Evolutionary conservation across 2,329 filamentous ascomycete genomes (phyloP), one percentile per base, ranked within the genome.

Genomic region (Neofusicoccum sp.): DNA sequence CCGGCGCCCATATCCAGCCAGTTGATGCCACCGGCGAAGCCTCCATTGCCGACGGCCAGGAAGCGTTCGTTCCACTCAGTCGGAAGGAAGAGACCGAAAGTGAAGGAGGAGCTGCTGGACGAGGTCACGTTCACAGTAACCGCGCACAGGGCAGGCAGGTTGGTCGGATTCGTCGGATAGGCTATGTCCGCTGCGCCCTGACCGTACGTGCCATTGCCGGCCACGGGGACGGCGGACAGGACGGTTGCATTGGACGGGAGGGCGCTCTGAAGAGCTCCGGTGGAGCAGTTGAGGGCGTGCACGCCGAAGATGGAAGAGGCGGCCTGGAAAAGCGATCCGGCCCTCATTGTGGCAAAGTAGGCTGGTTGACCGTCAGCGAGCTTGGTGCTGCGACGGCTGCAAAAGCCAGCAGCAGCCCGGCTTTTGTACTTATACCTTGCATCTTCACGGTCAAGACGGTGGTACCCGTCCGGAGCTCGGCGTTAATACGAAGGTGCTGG

Each of bases 11-110:
- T 83, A 64, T 82, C 81, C 3, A 76, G 71, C 74, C 77, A 82
- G 62, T 81, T 81, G 61, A 83, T 78, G 11, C 80, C 79, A 39
- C 80, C 80, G 4, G 73, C 76, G 67, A 80, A 81, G 0, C 80
- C 80, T 36, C 79, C 78, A 69, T 81, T 81, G 3, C 81, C 80
- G 12, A 79, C 74, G 0, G 77, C 76, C 6, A 71, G 68, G 52
- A 78, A 74, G 39, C 74, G 66, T 11, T 66, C 65, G 62, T 78
- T 79, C 77, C 77, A 79, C 8, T 67, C 64, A 14, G 77, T 71
- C 0, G 75, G 76, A 11, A 78, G 66, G 63, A 77, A 77, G 4
- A 78, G 68, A 0, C 76, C 76, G 56, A 78, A 75, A n/a, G 71
- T 74, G 66, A 71, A 78, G 0, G 73, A 77, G 1, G 74, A 71